Conservation (phyloP, 805 yeast genomes). For the Kluyveromyces aestuarii region DNA sequence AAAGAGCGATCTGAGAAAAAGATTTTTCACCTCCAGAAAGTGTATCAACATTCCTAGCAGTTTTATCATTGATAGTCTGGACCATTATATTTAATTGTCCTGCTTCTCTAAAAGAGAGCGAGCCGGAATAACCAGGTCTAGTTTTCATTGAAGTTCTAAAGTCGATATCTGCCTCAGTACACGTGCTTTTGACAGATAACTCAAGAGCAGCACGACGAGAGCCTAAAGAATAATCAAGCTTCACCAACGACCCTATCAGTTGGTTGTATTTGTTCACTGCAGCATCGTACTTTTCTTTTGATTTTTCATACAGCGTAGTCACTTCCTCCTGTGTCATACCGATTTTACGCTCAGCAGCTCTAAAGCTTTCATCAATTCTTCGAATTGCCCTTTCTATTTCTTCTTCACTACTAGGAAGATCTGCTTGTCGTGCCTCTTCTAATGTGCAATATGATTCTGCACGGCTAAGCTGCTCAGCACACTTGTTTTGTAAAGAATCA, state of each 20-base stretch:
- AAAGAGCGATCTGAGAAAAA: slow-evolving; percentile 79
- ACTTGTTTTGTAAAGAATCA: slow-evolving; percentile 12
- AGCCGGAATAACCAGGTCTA: slow-evolving; percentile 63
- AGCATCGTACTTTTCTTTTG: slow-evolving; percentile 35
- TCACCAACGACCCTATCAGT: slow-evolving; percentile 28
- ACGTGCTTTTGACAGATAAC: slow-evolving; percentile 32
- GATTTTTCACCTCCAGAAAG: slow-evolving; percentile 97
- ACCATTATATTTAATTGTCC: slow-evolving; percentile 49
- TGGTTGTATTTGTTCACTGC: slow-evolving; percentile 34
- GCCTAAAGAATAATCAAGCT: slow-evolving; percentile 31
- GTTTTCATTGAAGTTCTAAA: slow-evolving; percentile 52
- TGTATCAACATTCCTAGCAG: slow-evolving; percentile 64
- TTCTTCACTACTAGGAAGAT: slow-evolving; percentile 35
- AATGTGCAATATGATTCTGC: slow-evolving; percentile 39
- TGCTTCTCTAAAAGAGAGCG: slow-evolving; percentile 49
- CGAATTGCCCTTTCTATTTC: slow-evolving; percentile 42
- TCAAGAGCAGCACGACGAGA: slow-evolving; percentile 36
- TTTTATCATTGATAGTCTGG: slow-evolving; percentile 49
- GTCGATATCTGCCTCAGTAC: slow-evolving; percentile 41
- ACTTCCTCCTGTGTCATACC: slow-evolving; percentile 53
- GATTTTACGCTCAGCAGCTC: slow-evolving; percentile 41
- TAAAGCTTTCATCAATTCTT: slow-evolving; percentile 37
- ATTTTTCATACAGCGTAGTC: slow-evolving; percentile 35
- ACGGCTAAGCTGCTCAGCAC: slow-evolving; percentile 14
- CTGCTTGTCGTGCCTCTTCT: slow-evolving; percentile 35